Conservation (phyloP, 495 filamentous ascomycete species). For the Neurospora sp. region DNA sequence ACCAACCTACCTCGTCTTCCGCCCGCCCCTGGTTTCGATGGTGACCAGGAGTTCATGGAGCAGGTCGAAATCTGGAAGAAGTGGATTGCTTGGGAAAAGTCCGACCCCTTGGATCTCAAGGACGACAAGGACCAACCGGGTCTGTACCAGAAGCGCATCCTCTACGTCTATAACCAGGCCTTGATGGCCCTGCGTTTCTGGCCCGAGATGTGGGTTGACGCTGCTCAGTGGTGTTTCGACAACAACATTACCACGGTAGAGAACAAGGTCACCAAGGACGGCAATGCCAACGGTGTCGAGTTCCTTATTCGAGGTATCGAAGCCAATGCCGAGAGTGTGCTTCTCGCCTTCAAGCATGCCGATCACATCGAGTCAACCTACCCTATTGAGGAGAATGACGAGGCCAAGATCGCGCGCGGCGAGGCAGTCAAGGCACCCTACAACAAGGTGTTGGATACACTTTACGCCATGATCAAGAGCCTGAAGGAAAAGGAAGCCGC, state of each 20-base stretch:
- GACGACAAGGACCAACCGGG: slow-evolving; percentile 72
- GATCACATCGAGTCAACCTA: slow-evolving; percentile 72
- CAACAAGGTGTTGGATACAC: slow-evolving; percentile 68
- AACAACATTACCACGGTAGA: slow-evolving; percentile 50
- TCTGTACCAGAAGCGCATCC: slow-evolving; percentile 62
- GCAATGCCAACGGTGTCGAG: slow-evolving; percentile 47
- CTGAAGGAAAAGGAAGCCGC: slow-evolving; percentile 61
- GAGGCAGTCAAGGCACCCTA: slow-evolving; percentile 70
- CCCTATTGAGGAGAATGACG: slow-evolving; percentile 59
- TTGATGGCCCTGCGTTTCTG: slow-evolving; percentile 88
- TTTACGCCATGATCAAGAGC: slow-evolving; percentile 71
- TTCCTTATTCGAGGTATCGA: slow-evolving; percentile 73
- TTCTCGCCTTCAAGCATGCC: slow-evolving; percentile 79
- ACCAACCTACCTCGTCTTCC: slow-evolving; percentile 72
- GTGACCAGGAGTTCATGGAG: slow-evolving; percentile 70
- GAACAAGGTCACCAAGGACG: slow-evolving; percentile 52
- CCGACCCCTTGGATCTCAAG: slow-evolving; percentile 74
- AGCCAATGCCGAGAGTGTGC: slow-evolving; percentile 87
- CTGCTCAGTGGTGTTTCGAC: slow-evolving; percentile 82
- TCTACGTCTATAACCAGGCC: slow-evolving; percentile 90
- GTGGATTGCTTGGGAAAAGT: slow-evolving; percentile 92
- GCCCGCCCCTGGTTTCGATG: slow-evolving; percentile 75
- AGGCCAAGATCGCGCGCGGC: slow-evolving; percentile 56
- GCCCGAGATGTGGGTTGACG: slow-evolving; percentile 93
- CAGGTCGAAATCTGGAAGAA: slow-evolving; percentile 88